phyloP scores from a whole-genome alignment of 208 protist genomes.

The Leishmania aethiopica region DNA sequence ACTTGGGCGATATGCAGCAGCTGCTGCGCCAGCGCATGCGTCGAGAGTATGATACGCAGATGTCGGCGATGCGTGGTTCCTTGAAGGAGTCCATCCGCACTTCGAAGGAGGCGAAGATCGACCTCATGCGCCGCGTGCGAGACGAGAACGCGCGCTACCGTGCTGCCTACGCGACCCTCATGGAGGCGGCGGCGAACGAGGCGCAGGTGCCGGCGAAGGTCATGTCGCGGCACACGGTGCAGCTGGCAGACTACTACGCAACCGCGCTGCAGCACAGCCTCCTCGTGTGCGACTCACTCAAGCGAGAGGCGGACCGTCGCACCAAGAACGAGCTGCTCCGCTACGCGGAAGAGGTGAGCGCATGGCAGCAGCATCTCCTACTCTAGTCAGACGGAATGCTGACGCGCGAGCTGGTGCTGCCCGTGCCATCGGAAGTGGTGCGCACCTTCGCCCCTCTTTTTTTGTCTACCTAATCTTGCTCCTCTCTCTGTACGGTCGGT shows the following conservation, averaged over 20 bases:
- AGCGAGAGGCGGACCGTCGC: constrained; percentile 58
- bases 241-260: constrained; percentile 71
- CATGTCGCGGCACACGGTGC: constrained; percentile 71
- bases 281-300: constrained; percentile 65
- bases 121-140: constrained; percentile 58
- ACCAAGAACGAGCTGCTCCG: constrained; percentile 62
- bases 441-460: neutral
- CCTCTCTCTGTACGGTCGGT: neutral
- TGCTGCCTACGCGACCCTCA: constrained; percentile 67
- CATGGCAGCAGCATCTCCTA: constrained; percentile 77
- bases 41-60: constrained; percentile 53
- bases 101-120: constrained; percentile 40
- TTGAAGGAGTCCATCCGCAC: constrained; percentile 39
- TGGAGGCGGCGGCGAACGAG: constrained; percentile 73
- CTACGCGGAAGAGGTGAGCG: constrained; percentile 70
- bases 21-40: constrained; percentile 72
- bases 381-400: constrained; percentile 11
- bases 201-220: constrained; percentile 55
- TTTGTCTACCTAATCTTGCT: neutral
- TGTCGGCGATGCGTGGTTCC: constrained; percentile 48
- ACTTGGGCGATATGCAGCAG: constrained; percentile 72
- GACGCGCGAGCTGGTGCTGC: neutral
- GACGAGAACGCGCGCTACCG: constrained; percentile 85
- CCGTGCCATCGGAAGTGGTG: neutral
- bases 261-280: constrained; percentile 70